Evolutionary conservation across 257 asterid genomes (phyloP).

Genomic region (Agastache rugosa): DNA sequence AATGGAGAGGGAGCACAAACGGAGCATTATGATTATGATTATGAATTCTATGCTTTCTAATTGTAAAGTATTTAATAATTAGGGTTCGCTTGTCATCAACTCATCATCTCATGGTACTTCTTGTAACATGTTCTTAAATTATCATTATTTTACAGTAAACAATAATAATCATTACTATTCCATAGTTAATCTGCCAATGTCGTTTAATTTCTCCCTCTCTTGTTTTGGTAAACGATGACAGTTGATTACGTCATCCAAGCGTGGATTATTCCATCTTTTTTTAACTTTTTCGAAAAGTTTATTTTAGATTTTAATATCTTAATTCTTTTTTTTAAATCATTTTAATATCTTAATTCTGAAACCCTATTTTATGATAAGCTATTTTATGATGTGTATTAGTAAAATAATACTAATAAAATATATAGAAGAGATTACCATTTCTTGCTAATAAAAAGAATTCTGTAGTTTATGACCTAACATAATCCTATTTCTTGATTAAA

Average conservation of each 20-base stretch:
- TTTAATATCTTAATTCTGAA: too few relatives aligned
- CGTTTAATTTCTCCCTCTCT: neutral
- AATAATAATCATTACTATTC: neutral
- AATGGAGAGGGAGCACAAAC: conserved; percentile 40
- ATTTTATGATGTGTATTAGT: too few relatives aligned
- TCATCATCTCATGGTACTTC: conserved; percentile 15
- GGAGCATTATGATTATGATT: conserved; percentile 49
- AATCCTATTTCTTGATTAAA: too few relatives aligned
- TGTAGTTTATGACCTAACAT: too few relatives aligned
- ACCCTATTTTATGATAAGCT: too few relatives aligned
- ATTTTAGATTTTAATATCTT: neutral
- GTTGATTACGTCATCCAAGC: conserved; percentile 39
- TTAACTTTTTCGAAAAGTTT: neutral
- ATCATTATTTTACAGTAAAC: neutral
- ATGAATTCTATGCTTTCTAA: conserved; percentile 42
- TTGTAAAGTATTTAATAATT: conserved; percentile 16
- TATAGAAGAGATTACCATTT: too few relatives aligned
- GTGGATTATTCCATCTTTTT: conserved; percentile 38
- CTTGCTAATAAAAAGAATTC: too few relatives aligned
- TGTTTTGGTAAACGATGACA: conserved; percentile 7
- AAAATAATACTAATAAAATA: too few relatives aligned
- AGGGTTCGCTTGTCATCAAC: neutral
- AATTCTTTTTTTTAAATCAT: too few relatives aligned
- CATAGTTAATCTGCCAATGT: conserved; percentile 15
- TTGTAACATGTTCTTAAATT: conserved; percentile 24